These are phyloP conservation scores for Alnus glutinosa DNA, from an alignment of 306 rosid species.

Conservation along the genomic window DNA sequence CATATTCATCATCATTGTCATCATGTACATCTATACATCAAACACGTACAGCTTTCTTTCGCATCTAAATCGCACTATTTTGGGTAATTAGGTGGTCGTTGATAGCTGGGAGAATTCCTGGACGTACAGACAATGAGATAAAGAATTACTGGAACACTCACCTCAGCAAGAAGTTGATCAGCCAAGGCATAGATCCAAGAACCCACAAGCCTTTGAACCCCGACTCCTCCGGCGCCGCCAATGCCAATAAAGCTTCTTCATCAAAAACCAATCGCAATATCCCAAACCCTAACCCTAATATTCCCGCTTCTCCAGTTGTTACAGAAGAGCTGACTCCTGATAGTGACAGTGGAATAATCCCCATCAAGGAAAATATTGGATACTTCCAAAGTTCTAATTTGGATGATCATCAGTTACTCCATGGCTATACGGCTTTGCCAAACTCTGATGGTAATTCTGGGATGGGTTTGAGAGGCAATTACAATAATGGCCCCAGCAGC, in stretches of 20 bases:
- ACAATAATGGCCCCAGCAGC: slow-evolving; percentile 4
- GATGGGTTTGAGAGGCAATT: slow-evolving; percentile 23
- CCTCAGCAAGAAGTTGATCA: slow-evolving; percentile 85
- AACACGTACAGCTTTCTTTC: not conserved
- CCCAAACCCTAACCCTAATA: slow-evolving; percentile 7
- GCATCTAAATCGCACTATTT: not conserved
- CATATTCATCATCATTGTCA: not conserved
- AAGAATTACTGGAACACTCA: slow-evolving; percentile 94
- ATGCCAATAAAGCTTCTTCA: slow-evolving; percentile 7
- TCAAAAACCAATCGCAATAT: slow-evolving; percentile 2
- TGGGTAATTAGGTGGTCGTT: slow-evolving; percentile 67
- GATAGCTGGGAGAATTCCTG: slow-evolving; percentile 95
- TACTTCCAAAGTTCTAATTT: not conserved
- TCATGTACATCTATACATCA: not conserved
- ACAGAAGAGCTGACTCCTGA: not conserved
- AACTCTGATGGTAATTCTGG: slow-evolving; percentile 30
- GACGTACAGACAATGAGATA: slow-evolving; percentile 85
- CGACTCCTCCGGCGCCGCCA: not conserved
- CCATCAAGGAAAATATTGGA: slow-evolving; percentile 4
- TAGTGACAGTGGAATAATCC: not conserved
- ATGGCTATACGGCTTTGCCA: slow-evolving; percentile 15
- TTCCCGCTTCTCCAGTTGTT: slow-evolving; percentile 4
- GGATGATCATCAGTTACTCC: not conserved
- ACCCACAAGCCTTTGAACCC: slow-evolving; percentile 74
- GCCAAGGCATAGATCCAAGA: slow-evolving; percentile 89